These are phyloP conservation scores for Edaphochlamys debaryana DNA, from an alignment of 139 green algal genomes.

Conservation along the genomic window DNA sequence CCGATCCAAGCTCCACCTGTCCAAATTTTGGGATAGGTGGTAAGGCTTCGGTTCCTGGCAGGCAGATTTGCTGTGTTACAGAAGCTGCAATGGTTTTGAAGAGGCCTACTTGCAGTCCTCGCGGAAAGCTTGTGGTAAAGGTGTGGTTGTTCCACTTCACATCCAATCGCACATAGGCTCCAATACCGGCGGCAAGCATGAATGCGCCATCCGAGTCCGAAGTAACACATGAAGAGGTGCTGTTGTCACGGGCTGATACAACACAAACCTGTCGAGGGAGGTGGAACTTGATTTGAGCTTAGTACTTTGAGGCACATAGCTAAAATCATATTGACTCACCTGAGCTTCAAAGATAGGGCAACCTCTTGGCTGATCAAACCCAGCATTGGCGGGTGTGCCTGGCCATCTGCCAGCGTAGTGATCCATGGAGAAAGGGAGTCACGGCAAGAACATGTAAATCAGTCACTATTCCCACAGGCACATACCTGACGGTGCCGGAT, in stretches of 20 bases:
- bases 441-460: no score
- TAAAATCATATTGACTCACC: no score
- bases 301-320: no score
- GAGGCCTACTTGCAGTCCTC: not conserved
- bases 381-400: not conserved
- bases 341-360: not conserved
- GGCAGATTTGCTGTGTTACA: not conserved
- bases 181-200: not conserved
- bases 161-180: not conserved
- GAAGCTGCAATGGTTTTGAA: no score
- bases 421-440: no score
- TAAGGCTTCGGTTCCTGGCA: not conserved
- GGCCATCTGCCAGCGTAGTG: no score
- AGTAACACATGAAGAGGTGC: not conserved
- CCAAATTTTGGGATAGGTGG: not conserved
- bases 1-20: no score
- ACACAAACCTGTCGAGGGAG: no score
- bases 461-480: no score
- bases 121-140: not conserved
- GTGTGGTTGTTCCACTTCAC: conserved; percentile 6
- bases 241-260: not conserved
- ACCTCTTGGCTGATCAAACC: not conserved
- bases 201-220: not conserved
- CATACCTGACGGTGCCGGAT: no score
- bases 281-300: no score